Conservation (phyloP, 1,284 basidiomycete species). For the Puccinia hordei region DNA sequence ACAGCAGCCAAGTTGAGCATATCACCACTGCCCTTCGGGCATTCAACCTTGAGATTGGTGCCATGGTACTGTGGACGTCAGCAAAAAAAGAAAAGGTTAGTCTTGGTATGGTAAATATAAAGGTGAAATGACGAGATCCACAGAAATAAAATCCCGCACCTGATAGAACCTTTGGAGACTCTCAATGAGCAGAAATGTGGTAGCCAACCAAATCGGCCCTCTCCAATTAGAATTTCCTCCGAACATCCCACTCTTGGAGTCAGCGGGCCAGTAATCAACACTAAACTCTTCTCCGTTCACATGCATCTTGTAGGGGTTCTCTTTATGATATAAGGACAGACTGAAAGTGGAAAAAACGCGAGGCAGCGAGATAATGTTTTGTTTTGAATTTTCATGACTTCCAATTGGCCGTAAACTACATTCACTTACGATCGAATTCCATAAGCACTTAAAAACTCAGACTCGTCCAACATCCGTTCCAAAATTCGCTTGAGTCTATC, state of each 20-base stretch:
- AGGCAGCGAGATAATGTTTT: conserved; percentile 14
- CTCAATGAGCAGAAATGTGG: conserved; percentile 85
- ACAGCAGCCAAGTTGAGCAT: conserved; percentile 88
- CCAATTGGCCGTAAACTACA: background rate
- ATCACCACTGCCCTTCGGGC: conserved; percentile 90
- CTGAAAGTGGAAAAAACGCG: conserved; percentile 60
- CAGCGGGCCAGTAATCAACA: conserved; percentile 96
- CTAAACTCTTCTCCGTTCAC: conserved; percentile 88
- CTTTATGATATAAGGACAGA: conserved; percentile 82
- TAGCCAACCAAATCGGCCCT: conserved; percentile 80
- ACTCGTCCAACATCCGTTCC: conserved; percentile 94
- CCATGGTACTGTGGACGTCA: conserved; percentile 55
- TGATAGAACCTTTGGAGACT: conserved; percentile 95
- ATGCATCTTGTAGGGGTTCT: conserved; percentile 90
- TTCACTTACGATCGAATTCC: conserved; percentile 83
- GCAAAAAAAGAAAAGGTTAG: background rate
- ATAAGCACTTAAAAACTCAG: conserved; percentile 91
- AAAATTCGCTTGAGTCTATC: conserved; percentile 84
- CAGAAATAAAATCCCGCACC: conserved; percentile 70
- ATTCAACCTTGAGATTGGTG: conserved; percentile 70
- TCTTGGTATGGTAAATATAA: conserved; percentile 56
- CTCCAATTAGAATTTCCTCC: conserved; percentile 98
- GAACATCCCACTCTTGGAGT: conserved; percentile 95
- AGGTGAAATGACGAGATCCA: conserved; percentile 63
- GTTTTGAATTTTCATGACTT: conserved; percentile 7